Evolutionary conservation across 1,284 basidiomycete species (phyloP).

Genomic region (Vanrija pseudolonga): DNA sequence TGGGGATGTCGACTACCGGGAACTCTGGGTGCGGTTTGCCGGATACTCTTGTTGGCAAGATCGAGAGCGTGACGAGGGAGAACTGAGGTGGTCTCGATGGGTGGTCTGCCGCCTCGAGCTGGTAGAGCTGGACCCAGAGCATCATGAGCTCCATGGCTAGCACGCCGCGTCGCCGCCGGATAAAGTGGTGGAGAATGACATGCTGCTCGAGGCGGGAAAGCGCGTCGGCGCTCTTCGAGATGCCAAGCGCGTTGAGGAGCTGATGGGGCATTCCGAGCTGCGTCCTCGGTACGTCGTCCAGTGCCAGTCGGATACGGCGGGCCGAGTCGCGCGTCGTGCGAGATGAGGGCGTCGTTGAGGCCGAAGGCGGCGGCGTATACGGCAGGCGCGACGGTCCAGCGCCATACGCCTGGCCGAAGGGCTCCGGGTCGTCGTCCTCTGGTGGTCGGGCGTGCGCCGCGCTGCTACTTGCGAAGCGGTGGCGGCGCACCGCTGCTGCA

Average conservation of each 20-base stretch:
- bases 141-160: background rate
- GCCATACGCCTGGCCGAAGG: conserved; percentile 34
- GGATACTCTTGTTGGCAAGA: too few species aligned
- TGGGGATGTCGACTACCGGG: too few species aligned
- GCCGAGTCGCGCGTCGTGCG: background rate
- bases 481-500: too few species aligned
- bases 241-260: background rate
- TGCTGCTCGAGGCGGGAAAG: conserved; percentile 27
- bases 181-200: conserved; percentile 26
- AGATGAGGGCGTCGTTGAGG: background rate
- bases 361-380: conserved; percentile 19
- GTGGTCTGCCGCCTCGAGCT: too few species aligned
- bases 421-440: conserved; percentile 6
- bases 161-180: conserved; percentile 11
- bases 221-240: background rate
- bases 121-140: too few species aligned
- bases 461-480: conserved; percentile 9
- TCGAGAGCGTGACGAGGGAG: too few species aligned
- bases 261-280: background rate
- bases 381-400: conserved; percentile 38
- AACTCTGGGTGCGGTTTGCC: too few species aligned
- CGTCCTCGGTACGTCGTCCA: background rate
- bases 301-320: background rate
- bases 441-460: background rate
- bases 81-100: too few species aligned